These are phyloP conservation scores for Exserohilum rostratum DNA, from an alignment of 2,329 filamentous ascomycete genomes.

Conservation along the genomic window DNA sequence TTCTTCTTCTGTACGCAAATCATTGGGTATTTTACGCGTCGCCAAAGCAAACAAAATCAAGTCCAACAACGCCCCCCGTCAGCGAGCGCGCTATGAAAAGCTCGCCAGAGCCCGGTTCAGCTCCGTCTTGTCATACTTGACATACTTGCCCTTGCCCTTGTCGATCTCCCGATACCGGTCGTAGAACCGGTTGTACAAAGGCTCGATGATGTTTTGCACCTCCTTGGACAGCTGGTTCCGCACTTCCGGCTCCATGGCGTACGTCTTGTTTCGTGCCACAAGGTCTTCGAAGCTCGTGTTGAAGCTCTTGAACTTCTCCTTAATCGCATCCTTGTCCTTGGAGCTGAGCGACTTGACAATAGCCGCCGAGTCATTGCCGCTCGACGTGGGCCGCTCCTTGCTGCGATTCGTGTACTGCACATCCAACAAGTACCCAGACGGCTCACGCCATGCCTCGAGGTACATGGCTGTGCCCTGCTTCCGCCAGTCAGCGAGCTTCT, in stretches of 20 bases:
- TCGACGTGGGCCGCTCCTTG: conserved; percentile 67
- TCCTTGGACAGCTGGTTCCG: conserved; percentile 79
- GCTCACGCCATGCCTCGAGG: conserved; percentile 85
- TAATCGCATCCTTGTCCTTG: conserved; percentile 95
- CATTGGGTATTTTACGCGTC: conserved; percentile 43
- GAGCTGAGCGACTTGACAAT: conserved; percentile 82
- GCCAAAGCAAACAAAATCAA: conserved; percentile 19
- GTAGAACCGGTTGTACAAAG: conserved; percentile 93
- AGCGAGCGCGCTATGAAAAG: conserved; percentile 43
- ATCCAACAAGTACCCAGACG: conserved; percentile 82
- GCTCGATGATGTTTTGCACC: conserved; percentile 89
- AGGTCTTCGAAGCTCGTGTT: conserved; percentile 91
- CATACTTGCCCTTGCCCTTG: conserved; percentile 97
- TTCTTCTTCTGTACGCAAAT: conserved; percentile 23
- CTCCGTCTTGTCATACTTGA: conserved; percentile 90
- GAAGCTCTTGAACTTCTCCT: conserved; percentile 92
- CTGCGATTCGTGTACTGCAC: conserved; percentile 85
- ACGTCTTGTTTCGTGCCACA: conserved; percentile 78
- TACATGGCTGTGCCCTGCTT: conserved; percentile 86
- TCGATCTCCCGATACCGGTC: conserved; percentile 97
- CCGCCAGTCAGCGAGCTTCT: conserved; percentile 80
- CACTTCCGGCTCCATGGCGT: conserved; percentile 91
- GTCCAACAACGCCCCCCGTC: conserved; percentile 26
- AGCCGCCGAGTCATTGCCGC: conserved; percentile 74
- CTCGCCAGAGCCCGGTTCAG: conserved; percentile 68